Conservation (phyloP, 441 rosid species). For the Capsella rubella region DNA sequence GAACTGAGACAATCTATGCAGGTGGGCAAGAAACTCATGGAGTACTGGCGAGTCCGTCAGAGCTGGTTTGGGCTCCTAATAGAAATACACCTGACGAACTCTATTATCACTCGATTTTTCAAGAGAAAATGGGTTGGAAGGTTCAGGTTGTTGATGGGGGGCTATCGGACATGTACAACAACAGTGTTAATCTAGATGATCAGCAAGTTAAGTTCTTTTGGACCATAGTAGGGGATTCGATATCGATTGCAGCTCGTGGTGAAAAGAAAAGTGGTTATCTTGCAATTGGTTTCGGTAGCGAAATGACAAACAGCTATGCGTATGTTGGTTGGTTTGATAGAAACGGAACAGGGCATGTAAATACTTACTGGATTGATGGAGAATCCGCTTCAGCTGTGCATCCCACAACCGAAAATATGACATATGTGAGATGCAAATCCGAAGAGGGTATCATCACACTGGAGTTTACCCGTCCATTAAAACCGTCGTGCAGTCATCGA, state of each 20-base stretch:
- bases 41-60: conserved; percentile 72
- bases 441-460: conserved; percentile 89
- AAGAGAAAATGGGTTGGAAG: conserved; percentile 98
- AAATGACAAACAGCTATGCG: conserved; percentile 81
- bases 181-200: conserved; percentile 85
- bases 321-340: conserved; percentile 95
- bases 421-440: conserved; percentile 84
- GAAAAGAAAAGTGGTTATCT: conserved; percentile 96
- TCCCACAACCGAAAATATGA: conserved; percentile 81
- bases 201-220: conserved; percentile 97
- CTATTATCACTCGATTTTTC: conserved; percentile 81
- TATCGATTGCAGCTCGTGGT: conserved; percentile 93
- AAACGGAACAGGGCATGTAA: conserved; percentile 73
- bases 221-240: conserved; percentile 71
- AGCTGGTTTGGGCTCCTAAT: conserved; percentile 84
- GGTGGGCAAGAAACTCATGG: conserved; percentile 94
- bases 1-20: conserved; percentile 75
- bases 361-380: conserved; percentile 90
- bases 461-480: conserved; percentile 84
- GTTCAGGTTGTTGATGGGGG: conserved; percentile 98
- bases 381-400: conserved; percentile 76
- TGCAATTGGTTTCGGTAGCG: conserved; percentile 84
- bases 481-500: conserved; percentile 64
- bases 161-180: conserved; percentile 92
- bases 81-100: conserved; percentile 95